phyloP scores from a whole-genome alignment of 306 rosid species.

The Comarum palustre region DNA sequence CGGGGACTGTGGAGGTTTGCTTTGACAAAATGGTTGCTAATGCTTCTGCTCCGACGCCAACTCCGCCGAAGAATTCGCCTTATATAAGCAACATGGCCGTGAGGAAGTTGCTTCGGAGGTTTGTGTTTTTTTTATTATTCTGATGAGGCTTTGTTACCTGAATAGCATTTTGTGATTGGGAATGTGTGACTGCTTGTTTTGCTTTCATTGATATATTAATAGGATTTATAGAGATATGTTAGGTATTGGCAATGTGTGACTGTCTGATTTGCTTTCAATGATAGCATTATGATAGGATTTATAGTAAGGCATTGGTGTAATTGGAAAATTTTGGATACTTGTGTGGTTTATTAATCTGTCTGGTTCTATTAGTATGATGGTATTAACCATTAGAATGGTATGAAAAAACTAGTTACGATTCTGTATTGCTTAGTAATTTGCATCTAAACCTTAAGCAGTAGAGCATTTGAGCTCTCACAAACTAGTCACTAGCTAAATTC shows the following conservation, averaged over 20 bases:
- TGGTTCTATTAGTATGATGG: not conserved
- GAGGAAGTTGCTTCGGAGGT: conserved; percentile 62
- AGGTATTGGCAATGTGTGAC: not conserved
- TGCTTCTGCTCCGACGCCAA: conserved; percentile 69
- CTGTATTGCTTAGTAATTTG: not conserved
- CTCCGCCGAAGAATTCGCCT: conserved; percentile 72
- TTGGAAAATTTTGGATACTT: not conserved
- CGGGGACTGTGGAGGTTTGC: conserved; percentile 88
- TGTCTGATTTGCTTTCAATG: not conserved
- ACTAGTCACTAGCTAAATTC: not conserved
- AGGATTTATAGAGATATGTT: not conserved
- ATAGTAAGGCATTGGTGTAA: not conserved
- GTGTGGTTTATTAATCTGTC: not conserved
- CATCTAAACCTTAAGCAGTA: not conserved
- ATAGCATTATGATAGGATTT: not conserved
- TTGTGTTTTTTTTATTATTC: not conserved
- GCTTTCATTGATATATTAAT: not conserved
- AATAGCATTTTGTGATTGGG: not conserved
- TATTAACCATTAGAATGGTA: not conserved
- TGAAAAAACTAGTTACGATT: not conserved
- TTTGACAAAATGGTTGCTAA: conserved; percentile 66
- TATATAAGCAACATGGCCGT: conserved; percentile 79
- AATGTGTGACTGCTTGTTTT: not conserved
- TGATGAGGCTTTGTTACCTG: not conserved
- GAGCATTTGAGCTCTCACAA: not conserved